Conservation (phyloP, 2,329 filamentous ascomycete species). For the Colletotrichum sp. region DNA sequence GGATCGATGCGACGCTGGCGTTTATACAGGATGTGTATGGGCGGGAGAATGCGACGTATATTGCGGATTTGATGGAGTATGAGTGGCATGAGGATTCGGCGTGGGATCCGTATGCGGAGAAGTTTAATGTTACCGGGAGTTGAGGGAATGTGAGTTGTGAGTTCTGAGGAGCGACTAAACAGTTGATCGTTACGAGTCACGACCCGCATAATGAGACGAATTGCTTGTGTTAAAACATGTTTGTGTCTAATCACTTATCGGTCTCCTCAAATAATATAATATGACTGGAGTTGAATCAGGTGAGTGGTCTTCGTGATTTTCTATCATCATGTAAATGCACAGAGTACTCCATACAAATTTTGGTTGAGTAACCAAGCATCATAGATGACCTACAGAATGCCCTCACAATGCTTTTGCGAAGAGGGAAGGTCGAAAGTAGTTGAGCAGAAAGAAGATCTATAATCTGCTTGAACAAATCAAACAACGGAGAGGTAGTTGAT, state of each 20-base stretch:
- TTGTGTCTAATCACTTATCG: background rate
- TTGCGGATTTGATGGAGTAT: constrained; percentile 63
- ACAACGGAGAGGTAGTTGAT: background rate
- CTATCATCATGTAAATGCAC: background rate
- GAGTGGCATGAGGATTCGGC: constrained; percentile 53
- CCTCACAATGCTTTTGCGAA: background rate
- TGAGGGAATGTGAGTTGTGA: background rate
- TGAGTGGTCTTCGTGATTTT: background rate
- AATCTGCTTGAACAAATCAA: background rate
- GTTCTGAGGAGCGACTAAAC: background rate
- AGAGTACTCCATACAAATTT: background rate
- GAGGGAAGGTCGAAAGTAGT: background rate
- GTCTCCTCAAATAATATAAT: accelerated
- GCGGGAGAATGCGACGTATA: constrained; percentile 46
- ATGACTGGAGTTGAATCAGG: background rate
- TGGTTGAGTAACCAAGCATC: background rate
- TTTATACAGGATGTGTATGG: constrained; percentile 62
- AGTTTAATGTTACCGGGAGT: constrained; percentile 5
- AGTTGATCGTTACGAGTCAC: background rate
- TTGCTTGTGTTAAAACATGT: accelerated
- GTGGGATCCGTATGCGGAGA: constrained; percentile 51
- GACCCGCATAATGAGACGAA: background rate
- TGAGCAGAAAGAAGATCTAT: accelerated
- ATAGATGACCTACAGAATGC: background rate
- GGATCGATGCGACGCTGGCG: constrained; percentile 65